Evolutionary conservation across 331 rosid genomes (phyloP).

Genomic region (Malus hybrid): DNA sequence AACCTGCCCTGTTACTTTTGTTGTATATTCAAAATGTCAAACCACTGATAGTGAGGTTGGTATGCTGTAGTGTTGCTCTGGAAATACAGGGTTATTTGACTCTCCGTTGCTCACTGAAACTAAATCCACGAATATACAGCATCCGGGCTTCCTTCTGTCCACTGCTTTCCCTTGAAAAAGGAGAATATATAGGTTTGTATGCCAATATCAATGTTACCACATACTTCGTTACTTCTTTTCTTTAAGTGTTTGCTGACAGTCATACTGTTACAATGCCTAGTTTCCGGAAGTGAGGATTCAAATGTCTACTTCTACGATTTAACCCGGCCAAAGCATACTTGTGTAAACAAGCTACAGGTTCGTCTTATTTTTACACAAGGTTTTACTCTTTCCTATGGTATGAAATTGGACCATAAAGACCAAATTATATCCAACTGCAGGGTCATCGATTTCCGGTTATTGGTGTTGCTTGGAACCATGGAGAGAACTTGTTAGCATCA

Average conservation of each 20-base stretch:
- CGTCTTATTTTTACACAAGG: conserved; percentile 9
- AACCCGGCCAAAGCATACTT: conserved; percentile 82
- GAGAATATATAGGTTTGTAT: conserved; percentile 80
- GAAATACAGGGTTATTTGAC: conserved; percentile 93
- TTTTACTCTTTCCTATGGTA: neutral
- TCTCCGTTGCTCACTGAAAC: conserved; percentile 89
- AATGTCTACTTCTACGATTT: conserved; percentile 95
- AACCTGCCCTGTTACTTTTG: neutral
- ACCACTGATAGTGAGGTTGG: conserved; percentile 14
- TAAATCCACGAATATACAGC: conserved; percentile 77
- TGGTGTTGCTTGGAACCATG: conserved; percentile 90
- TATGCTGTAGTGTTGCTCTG: conserved; percentile 63
- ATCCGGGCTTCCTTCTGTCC: conserved; percentile 94
- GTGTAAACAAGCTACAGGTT: conserved; percentile 97
- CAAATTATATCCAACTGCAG: conserved; percentile 34
- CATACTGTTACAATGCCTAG: conserved; percentile 35
- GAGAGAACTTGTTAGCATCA: conserved; percentile 89
- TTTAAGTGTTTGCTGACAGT: conserved; percentile 19
- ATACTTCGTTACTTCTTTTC: neutral
- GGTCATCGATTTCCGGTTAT: conserved; percentile 90
- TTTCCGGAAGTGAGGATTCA: conserved; percentile 97
- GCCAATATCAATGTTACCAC: neutral
- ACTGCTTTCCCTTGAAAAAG: conserved; percentile 93
- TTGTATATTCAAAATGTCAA: neutral
- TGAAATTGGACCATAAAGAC: conserved; percentile 14